A percentile compares a stretch with the other conserved stretches of the same genome.
phyloP scores from a whole-genome alignment of 192 early-diverging fungal genomes.

The Entomortierella parvispora region DNA sequence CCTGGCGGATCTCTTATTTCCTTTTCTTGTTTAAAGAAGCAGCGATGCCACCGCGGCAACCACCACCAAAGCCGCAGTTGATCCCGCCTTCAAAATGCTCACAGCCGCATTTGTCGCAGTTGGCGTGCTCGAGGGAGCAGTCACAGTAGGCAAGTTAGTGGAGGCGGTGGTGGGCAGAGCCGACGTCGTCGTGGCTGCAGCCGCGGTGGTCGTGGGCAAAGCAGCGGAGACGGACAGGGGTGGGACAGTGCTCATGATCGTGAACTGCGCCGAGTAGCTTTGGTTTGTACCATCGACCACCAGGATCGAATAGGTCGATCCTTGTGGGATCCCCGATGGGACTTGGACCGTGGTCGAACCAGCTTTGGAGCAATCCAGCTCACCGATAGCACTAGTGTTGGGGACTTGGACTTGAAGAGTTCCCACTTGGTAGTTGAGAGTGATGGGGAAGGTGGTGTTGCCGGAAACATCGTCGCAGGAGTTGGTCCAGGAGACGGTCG shows the following conservation, averaged over 20 bases:
- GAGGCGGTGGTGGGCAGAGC: background rate
- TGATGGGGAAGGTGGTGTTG: constrained; percentile 35
- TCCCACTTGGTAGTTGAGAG: constrained; percentile 20
- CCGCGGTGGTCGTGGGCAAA: background rate
- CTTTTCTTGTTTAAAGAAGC: constrained; percentile 27
- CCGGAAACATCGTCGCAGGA: constrained; percentile 7
- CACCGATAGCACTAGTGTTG: constrained; percentile 13
- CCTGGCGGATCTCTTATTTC: too few relatives aligned
- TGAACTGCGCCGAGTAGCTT: constrained; percentile 28
- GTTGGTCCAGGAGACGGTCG: constrained; percentile 29
- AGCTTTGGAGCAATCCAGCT: constrained; percentile 25
- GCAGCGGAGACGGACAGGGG: background rate
- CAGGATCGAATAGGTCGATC: constrained; percentile 27
- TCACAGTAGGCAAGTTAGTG: background rate
- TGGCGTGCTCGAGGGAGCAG: background rate
- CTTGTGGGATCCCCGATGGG: constrained; percentile 24
- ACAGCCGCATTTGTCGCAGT: background rate
- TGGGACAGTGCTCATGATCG: constrained; percentile 22
- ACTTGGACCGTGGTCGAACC: constrained; percentile 23
- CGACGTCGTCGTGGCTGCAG: background rate
- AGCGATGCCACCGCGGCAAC: constrained; percentile 33
- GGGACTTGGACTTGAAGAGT: constrained; percentile 20
- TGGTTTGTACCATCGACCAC: constrained; percentile 24
- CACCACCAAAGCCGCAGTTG: constrained; percentile 18
- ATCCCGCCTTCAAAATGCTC: constrained; percentile 17